phyloP scores from a whole-genome alignment of 352 stramenopile species.

The Phytophthora syringae region DNA sequence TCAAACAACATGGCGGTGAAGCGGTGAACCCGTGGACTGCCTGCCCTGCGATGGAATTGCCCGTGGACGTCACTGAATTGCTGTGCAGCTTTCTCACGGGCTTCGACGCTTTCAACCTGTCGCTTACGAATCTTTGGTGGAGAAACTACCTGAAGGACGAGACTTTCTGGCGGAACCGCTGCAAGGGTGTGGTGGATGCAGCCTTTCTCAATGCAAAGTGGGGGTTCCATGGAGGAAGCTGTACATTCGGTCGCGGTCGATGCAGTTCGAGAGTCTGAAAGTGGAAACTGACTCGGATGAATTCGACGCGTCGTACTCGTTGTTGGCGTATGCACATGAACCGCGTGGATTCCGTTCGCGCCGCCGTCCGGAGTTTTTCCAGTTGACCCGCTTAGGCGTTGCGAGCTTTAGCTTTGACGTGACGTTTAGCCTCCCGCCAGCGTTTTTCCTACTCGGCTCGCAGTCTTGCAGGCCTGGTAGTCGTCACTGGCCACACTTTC shows the following conservation, averaged over 20 bases:
- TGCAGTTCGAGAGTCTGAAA: conserved; percentile 7
- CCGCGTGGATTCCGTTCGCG: not conserved
- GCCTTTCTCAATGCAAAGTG: no score
- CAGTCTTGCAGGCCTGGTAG: conserved; percentile 4
- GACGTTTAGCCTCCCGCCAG: conserved; percentile 14
- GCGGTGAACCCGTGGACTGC: not conserved
- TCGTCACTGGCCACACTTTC: conserved; percentile 23
- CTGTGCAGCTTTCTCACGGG: conserved; percentile 30
- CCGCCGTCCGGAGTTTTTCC: not conserved
- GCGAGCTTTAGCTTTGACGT: conserved; percentile 20
- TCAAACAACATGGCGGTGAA: not conserved
- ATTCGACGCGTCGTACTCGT: not conserved
- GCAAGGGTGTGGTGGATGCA: not conserved
- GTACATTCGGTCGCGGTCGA: conserved; percentile 15
- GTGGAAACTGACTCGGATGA: not conserved
- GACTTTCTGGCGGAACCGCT: conserved; percentile 4
- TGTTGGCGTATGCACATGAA: not conserved
- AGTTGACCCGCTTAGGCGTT: conserved; percentile 4
- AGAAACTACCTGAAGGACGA: conserved; percentile 3
- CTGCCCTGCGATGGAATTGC: not conserved
- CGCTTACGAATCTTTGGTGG: conserved; percentile 19
- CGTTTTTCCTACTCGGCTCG: conserved; percentile 1
- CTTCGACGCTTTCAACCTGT: conserved; percentile 32
- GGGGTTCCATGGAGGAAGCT: conserved; percentile 2
- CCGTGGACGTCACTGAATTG: not conserved